phyloP scores from a whole-genome alignment of 1,284 basidiomycete species.

The Moesziomyces globuligerus region DNA sequence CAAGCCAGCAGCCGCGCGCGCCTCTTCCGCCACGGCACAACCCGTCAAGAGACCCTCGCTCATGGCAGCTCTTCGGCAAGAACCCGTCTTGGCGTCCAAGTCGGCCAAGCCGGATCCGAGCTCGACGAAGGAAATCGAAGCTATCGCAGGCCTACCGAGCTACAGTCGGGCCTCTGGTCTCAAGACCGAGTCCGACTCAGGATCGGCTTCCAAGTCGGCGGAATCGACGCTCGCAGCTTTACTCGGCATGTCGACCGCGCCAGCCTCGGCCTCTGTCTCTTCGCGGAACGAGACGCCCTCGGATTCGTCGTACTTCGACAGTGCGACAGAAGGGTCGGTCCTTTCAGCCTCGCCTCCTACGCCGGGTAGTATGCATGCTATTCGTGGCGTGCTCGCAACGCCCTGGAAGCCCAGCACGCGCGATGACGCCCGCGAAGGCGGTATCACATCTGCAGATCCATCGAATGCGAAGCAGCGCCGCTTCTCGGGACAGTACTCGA shows the following conservation, averaged over 20 bases:
- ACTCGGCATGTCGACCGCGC: constrained; percentile 35
- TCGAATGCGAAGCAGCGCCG: constrained; percentile 4
- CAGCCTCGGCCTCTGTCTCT: constrained; percentile 15
- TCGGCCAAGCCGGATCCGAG: background rate
- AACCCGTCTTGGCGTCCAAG: constrained; percentile 1
- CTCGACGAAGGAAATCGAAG: background rate
- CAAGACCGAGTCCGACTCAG: constrained; percentile 10
- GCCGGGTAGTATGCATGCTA: constrained; percentile 40
- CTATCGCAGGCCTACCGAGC: constrained; percentile 12
- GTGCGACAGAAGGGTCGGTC: constrained; percentile 31
- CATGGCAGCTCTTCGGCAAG: constrained; percentile 30
- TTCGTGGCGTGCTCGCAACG: constrained; percentile 28
- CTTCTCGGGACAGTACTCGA: constrained; percentile 21
- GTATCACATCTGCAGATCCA: constrained; percentile 1
- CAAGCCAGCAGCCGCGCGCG: background rate
- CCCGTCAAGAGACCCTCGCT: constrained; percentile 25
- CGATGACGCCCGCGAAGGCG: background rate
- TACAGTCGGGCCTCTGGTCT: constrained; percentile 5
- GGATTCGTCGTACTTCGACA: constrained; percentile 45
- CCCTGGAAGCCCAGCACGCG: constrained; percentile 16
- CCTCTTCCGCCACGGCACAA: background rate
- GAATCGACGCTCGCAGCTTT: constrained; percentile 41
- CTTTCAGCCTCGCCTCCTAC: constrained; percentile 38
- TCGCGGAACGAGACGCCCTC: constrained; percentile 43
- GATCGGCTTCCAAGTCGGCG: constrained; percentile 8